Percentiles rank a stretch among this genome's conserved stretches.
Conservation (phyloP, 2,329 filamentous ascomycete species). For the Coniochaeta pulveracea region DNA sequence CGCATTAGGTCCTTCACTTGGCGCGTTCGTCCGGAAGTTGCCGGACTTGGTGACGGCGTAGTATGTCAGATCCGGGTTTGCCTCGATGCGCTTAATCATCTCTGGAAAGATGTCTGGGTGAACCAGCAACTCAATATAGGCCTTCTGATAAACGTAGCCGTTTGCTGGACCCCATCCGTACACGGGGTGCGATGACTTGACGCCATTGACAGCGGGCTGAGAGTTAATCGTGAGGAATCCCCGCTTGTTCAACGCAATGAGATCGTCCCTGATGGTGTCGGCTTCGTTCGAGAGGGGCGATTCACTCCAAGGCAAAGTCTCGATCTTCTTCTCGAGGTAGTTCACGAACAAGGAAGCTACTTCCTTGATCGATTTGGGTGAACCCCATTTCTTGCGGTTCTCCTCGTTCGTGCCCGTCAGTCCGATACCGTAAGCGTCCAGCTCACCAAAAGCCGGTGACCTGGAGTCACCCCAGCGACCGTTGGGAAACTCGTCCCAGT, state of each 20-base stretch:
- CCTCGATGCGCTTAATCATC: slow-evolving; percentile 66
- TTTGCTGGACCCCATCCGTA: slow-evolving; percentile 93
- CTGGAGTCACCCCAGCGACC: slow-evolving; percentile 96
- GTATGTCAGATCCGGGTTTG: slow-evolving; percentile 76
- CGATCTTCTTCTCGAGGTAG: slow-evolving; percentile 72
- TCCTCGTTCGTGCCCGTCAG: slow-evolving; percentile 91
- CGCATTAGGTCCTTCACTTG: slow-evolving; percentile 84
- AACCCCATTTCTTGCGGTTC: slow-evolving; percentile 90
- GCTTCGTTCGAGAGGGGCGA: slow-evolving; percentile 75
- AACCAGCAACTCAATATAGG: slow-evolving; percentile 86
- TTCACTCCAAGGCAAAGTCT: slow-evolving; percentile 89
- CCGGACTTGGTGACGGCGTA: slow-evolving; percentile 84
- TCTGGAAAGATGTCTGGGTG: slow-evolving; percentile 69
- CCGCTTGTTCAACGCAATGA: slow-evolving; percentile 73
- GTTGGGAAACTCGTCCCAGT: slow-evolving; percentile 99
- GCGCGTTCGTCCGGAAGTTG: slow-evolving; percentile 72
- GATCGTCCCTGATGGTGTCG: slow-evolving; percentile 61
- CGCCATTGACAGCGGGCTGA: slow-evolving; percentile 86
- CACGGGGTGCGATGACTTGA: slow-evolving; percentile 73
- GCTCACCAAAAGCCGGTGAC: slow-evolving; percentile 89
- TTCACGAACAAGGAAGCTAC: slow-evolving; percentile 73
- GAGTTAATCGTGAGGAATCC: slow-evolving; percentile 95
- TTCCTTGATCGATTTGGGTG: slow-evolving; percentile 69
- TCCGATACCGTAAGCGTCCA: slow-evolving; percentile 89
- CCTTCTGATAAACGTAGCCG: slow-evolving; percentile 97